phyloP scores from a whole-genome alignment of 1,284 basidiomycete genomes.

The Tylopilus orsonianus region DNA sequence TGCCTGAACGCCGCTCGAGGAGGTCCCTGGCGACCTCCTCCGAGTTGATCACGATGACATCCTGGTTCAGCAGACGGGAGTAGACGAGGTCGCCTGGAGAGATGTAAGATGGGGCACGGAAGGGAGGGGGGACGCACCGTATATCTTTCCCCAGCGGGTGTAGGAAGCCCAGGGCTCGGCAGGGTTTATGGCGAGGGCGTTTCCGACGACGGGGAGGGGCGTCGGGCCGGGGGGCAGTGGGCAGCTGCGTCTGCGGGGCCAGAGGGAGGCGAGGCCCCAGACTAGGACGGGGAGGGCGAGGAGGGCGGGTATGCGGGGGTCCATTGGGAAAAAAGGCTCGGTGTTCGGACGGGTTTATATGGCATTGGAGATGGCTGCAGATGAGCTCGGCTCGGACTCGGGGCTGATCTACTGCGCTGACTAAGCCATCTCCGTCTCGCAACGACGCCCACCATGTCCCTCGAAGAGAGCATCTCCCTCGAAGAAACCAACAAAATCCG shows the following conservation, averaged over 20 bases:
- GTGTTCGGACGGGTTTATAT: constrained; percentile 8
- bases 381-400: constrained; percentile 11
- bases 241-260: constrained; percentile 8
- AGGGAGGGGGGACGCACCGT: constrained; percentile 12
- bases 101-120: neutral
- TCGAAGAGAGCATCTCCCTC: constrained; percentile 88
- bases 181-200: constrained; percentile 23
- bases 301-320: constrained; percentile 14
- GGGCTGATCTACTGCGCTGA: constrained; percentile 12
- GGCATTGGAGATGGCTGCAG: neutral
- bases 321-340: constrained; percentile 5
- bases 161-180: constrained; percentile 29
- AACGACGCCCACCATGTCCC: constrained; percentile 45
- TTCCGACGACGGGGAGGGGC: constrained; percentile 29
- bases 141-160: constrained; percentile 26
- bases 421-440: constrained; percentile 14
- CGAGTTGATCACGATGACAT: constrained; percentile 31
- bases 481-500: constrained; percentile 99
- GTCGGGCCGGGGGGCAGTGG: constrained; percentile 28
- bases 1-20: constrained; percentile 31
- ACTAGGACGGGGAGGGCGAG: constrained; percentile 4
- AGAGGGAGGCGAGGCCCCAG: constrained; percentile 11
- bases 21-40: constrained; percentile 29
- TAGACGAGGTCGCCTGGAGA: constrained; percentile 28
- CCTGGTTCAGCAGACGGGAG: constrained; percentile 29